Evolutionary conservation across 305 asterid species (phyloP).

Genomic region (Fraxinus xanthoxyloides): DNA sequence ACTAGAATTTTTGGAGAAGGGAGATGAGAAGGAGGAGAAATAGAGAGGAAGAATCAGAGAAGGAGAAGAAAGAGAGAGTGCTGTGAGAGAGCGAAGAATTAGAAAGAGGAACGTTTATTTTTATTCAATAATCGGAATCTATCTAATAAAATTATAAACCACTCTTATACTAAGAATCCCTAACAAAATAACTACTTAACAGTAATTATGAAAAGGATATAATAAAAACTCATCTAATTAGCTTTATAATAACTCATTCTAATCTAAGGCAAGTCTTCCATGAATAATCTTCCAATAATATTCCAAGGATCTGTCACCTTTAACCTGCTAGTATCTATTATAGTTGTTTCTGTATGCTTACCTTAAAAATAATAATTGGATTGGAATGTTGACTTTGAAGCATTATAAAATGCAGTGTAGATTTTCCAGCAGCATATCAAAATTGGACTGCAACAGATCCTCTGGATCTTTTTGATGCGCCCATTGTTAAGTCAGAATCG

Average conservation of each 20-base stretch:
- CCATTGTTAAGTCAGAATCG: slow-evolving; percentile 63
- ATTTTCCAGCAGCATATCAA: slow-evolving; percentile 77
- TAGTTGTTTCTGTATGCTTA: neutral
- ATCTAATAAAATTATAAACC: neutral
- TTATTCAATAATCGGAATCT: neutral
- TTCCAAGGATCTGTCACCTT: neutral
- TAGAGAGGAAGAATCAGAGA: neutral
- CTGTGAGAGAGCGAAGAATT: neutral
- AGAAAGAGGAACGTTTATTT: neutral
- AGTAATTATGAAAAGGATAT: neutral
- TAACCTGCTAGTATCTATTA: neutral
- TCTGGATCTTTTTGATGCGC: slow-evolving; percentile 79
- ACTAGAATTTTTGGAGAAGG: neutral
- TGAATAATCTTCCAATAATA: neutral
- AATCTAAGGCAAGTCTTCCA: neutral
- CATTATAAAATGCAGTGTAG: slow-evolving; percentile 57
- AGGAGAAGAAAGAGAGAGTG: neutral
- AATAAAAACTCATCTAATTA: neutral
- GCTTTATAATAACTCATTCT: neutral
- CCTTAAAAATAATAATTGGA: slow-evolving; percentile 14
- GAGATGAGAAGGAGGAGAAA: neutral
- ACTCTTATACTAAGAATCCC: neutral
- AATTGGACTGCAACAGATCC: slow-evolving; percentile 86
- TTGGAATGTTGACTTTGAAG: slow-evolving; percentile 17
- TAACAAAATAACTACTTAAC: neutral